A percentile compares a stretch with the other conserved stretches of the same genome.
phyloP scores from a whole-genome alignment of 441 rosid genomes.

The Pelargonium myrrhifolium region DNA sequence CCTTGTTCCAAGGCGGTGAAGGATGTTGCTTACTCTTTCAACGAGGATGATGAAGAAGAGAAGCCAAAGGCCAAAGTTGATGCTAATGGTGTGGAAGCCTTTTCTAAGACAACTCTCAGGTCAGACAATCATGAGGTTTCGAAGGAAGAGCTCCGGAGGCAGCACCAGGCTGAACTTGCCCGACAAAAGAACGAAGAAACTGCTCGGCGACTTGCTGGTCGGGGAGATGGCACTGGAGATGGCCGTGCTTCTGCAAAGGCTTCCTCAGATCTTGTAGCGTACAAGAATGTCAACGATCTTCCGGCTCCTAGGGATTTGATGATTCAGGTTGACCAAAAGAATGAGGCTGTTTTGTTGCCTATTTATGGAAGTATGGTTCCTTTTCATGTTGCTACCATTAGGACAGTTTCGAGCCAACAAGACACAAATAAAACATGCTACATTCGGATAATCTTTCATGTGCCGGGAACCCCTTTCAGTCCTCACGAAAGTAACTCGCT shows the following conservation, averaged over 20 bases:
- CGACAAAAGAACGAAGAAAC: conserved; percentile 88
- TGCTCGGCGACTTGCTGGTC: conserved; percentile 81
- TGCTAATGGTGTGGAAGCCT: conserved; percentile 27
- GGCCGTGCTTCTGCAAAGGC: conserved; percentile 46
- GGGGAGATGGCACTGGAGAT: too few species aligned
- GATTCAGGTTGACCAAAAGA: conserved; percentile 75
- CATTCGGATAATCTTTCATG: conserved; percentile 50
- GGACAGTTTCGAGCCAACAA: conserved; percentile 71
- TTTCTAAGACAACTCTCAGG: conserved; percentile 72
- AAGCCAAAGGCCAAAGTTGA: conserved; percentile 31
- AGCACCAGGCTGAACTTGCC: conserved; percentile 93
- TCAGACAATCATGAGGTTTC: conserved; percentile 74
- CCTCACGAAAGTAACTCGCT: too few species aligned
- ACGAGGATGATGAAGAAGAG: conserved; percentile 65
- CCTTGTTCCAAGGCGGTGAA: conserved; percentile 65
- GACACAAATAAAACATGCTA: conserved; percentile 66
- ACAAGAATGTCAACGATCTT: conserved; percentile 72
- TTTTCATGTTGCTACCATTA: conserved; percentile 58
- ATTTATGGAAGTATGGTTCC: conserved; percentile 58
- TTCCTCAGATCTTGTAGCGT: too few species aligned
- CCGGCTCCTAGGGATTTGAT: conserved; percentile 55
- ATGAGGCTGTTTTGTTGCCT: conserved; percentile 49
- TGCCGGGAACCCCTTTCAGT: conserved; percentile 59
- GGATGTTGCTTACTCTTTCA: conserved; percentile 81
- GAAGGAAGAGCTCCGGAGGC: conserved; percentile 81